Conservation (phyloP, 2,329 filamentous ascomycete species). For the Stylonectria norvegica region DNA sequence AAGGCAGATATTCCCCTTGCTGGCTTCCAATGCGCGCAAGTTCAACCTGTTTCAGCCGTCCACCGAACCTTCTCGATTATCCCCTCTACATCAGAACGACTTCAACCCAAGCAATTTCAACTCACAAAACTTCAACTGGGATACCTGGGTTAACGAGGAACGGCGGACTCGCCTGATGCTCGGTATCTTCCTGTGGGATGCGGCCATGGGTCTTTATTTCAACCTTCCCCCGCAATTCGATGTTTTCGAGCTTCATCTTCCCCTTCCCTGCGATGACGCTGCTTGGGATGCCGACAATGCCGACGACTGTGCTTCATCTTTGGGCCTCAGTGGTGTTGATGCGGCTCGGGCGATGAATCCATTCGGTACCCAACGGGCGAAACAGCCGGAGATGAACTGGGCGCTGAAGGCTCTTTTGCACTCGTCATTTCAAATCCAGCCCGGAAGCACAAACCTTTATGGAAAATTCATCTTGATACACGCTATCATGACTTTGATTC, state of each 20-base stretch:
- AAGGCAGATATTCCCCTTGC: slow-evolving; percentile 54
- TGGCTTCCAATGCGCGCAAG: slow-evolving; percentile 56
- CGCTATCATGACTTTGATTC: slow-evolving; percentile 61
- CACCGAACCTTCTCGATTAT: slow-evolving; percentile 48
- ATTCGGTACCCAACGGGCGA: slow-evolving; percentile 59
- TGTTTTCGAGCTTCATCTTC: slow-evolving; percentile 59
- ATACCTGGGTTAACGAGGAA: slow-evolving; percentile 67
- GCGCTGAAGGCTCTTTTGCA: slow-evolving; percentile 61
- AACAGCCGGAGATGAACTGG: slow-evolving; percentile 62
- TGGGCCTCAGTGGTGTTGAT: slow-evolving; percentile 59
- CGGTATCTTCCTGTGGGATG: slow-evolving; percentile 61
- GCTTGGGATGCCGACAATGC: slow-evolving; percentile 65
- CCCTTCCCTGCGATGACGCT: slow-evolving; percentile 70
- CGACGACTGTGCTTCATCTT: slow-evolving; percentile 59
- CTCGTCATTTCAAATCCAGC: slow-evolving; percentile 55
- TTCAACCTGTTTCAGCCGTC: slow-evolving; percentile 55
- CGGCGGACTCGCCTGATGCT: slow-evolving; percentile 63
- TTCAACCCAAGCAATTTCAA: slow-evolving; percentile 45
- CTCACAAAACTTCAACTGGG: slow-evolving; percentile 60
- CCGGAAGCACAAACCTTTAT: slow-evolving; percentile 65
- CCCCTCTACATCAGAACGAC: slow-evolving; percentile 57
- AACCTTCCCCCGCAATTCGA: slow-evolving; percentile 64
- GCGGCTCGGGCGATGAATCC: slow-evolving; percentile 55
- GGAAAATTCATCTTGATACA: slow-evolving; percentile 74
- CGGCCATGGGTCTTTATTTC: slow-evolving; percentile 67